phyloP scores from a whole-genome alignment of 2,329 filamentous ascomycete genomes.

The Alternaria hordeiaustralica region DNA sequence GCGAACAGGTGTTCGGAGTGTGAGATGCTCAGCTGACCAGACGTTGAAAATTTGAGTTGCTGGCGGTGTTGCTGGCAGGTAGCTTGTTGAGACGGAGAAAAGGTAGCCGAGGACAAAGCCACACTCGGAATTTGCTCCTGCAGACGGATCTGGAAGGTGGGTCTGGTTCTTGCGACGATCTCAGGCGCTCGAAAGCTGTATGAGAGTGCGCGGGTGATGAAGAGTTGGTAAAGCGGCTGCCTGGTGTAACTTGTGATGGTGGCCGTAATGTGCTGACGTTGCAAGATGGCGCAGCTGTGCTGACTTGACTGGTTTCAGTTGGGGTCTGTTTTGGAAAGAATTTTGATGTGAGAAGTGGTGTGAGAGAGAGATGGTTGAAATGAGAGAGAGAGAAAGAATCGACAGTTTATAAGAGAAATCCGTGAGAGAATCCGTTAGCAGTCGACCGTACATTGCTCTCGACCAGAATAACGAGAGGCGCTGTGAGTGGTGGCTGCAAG shows the following conservation, averaged over 20 bases:
- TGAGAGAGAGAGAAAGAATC: constrained; percentile 5
- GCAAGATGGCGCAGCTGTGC: constrained; percentile 22
- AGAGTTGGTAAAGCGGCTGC: constrained; percentile 29
- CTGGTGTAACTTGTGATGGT: constrained; percentile 25
- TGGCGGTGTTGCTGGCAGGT: constrained; percentile 9
- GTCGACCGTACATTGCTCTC: background rate
- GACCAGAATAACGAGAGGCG: background rate
- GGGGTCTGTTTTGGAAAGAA: background rate
- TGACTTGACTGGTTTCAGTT: constrained; percentile 21
- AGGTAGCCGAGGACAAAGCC: constrained; percentile 13
- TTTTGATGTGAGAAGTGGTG: background rate
- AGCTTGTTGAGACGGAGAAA: background rate
- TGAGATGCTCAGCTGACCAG: background rate
- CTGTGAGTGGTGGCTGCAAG: background rate
- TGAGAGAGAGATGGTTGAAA: background rate
- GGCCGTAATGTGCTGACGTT: constrained; percentile 40
- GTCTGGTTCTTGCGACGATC: constrained; percentile 1
- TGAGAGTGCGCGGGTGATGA: background rate
- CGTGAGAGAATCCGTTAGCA: background rate
- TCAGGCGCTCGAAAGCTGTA: background rate
- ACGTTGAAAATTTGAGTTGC: background rate
- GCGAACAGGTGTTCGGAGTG: constrained; percentile 8
- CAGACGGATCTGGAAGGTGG: constrained; percentile 26
- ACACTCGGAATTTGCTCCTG: constrained; percentile 23
- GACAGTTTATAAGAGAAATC: background rate